A percentile compares a stretch with the other conserved stretches of the same genome.
Conservation (phyloP, 75 land plant genomes). For the Gnetum montanum region DNA sequence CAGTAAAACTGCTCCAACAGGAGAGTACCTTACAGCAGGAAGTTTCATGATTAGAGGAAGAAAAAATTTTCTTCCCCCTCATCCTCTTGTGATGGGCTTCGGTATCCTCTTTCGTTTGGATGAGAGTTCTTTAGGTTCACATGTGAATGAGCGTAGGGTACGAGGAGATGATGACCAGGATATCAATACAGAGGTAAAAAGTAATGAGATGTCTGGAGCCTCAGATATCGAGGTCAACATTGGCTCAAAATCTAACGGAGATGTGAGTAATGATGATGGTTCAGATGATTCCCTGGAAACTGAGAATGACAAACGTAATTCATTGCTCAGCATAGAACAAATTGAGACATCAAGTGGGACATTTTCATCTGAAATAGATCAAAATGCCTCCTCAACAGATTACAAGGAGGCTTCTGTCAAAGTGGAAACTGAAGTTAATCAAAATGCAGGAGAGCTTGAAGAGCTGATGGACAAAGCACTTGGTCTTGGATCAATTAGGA, state of each 20-base stretch:
- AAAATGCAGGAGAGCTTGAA: slow-evolving; percentile 31
- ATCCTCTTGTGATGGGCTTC: slow-evolving; percentile 96
- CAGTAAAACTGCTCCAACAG: slow-evolving; percentile 98
- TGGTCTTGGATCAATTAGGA: slow-evolving; percentile 44
- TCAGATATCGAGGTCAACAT: slow-evolving; percentile 6
- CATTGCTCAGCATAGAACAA: background rate
- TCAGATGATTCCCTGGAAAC: background rate
- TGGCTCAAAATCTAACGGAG: slow-evolving; percentile 32
- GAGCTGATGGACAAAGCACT: slow-evolving; percentile 79
- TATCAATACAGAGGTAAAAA: too few relatives aligned
- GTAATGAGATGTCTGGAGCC: background rate
- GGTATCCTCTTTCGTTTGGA: slow-evolving; percentile 89
- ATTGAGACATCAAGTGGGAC: too few relatives aligned
- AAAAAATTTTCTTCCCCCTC: slow-evolving; percentile 93
- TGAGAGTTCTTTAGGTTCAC: slow-evolving; percentile 86
- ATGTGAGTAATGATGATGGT: slow-evolving; percentile 3
- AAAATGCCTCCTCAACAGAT: background rate
- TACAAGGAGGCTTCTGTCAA: background rate
- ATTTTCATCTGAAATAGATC: background rate
- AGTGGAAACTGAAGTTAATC: background rate
- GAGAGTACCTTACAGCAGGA: slow-evolving; percentile 99
- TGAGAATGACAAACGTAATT: background rate
- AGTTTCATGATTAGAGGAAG: slow-evolving; percentile 98
- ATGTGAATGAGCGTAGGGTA: slow-evolving; percentile 85
- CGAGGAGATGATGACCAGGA: slow-evolving; percentile 82